Evolutionary conservation across 73 alveolate genomes (phyloP).

Genomic region (Symbiodinium natans): DNA sequence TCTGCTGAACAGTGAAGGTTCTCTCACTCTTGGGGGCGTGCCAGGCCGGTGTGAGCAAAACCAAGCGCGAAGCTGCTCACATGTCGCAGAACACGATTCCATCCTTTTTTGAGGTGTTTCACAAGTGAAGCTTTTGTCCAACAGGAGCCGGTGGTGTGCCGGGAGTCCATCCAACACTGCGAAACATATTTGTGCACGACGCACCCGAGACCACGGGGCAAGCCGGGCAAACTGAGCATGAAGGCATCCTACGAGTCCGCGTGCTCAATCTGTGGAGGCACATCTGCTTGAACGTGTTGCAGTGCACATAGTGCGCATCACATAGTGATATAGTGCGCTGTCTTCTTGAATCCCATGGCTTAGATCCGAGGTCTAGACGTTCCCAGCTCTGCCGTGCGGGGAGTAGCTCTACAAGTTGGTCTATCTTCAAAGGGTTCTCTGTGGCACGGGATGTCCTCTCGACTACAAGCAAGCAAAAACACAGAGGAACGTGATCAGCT

Average conservation of each 20-base stretch:
- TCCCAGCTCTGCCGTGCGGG: constrained; percentile 51
- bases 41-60: no score
- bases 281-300: not conserved
- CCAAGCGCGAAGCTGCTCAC: no score
- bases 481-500: constrained; percentile 60
- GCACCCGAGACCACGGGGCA: not conserved
- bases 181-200: constrained; percentile 2
- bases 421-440: constrained; percentile 26
- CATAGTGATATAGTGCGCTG: not conserved
- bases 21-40: not conserved
- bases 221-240: not conserved
- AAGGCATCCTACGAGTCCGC: constrained; percentile 15
- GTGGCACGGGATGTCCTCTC: not conserved
- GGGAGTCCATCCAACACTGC: constrained; percentile 16
- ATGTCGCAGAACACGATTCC: no score
- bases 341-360: not conserved
- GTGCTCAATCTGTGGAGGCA: constrained; percentile 6
- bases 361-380: not conserved
- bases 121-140: not conserved
- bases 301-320: not conserved
- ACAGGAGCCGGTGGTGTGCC: constrained; percentile 29
- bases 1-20: no score
- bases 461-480: not conserved
- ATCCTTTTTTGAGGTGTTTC: no score
- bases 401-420: constrained; percentile 12